Base-by-base conservation (phyloP, 75 land plant genomes). In the Sequoiadendron giganteum region DNA sequence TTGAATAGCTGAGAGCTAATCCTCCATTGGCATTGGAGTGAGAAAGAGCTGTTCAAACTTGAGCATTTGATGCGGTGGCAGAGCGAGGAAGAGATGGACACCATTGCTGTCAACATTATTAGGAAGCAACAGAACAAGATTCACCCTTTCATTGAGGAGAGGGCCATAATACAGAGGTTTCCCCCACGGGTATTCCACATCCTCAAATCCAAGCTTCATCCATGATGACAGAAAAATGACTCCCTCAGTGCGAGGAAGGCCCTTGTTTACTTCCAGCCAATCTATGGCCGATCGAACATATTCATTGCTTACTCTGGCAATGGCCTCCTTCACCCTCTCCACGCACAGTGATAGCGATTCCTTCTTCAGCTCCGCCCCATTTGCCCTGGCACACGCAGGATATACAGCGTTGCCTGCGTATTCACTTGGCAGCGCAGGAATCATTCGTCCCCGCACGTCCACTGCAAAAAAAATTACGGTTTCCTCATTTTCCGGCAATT, bases 361-460 rank as follows among this genome's bases (percentile, higher is more conserved):
- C 18, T 87, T 85, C 86, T 86, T 58, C 65, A 91, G 78, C 6
- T 87, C 85, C 14, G 45, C 80, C 30, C 85, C 88, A 38, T 77
- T 81, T 28, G 90, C 70, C 4, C 13, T 83, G 14, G 90, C 54
- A 55, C 86, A 89, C 19, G 92, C 88, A 36, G 91, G 92, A 84
- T 86, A 92, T 18, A 92, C 91, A 15, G 85, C 90, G 34, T 92
- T 92, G 9, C 93, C 93, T n/a, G 89, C 85, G 77, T 79, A 89
- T 1, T 85, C 89, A 3, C 78, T 84, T 6, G 92, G 90, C 2
- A 92, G 61, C 28, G 92, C 72, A 1, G 90, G 92, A 21, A 34
- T 6, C 76, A 90, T 16, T 38, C 90, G 87, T 3, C 82, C 72
- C 52, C 93, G 56, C 58, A 87, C 92, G 49, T 92, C 91, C 49